Evolutionary conservation across 331 rosid species (phyloP).

Genomic region (Spiraea crenata): DNA sequence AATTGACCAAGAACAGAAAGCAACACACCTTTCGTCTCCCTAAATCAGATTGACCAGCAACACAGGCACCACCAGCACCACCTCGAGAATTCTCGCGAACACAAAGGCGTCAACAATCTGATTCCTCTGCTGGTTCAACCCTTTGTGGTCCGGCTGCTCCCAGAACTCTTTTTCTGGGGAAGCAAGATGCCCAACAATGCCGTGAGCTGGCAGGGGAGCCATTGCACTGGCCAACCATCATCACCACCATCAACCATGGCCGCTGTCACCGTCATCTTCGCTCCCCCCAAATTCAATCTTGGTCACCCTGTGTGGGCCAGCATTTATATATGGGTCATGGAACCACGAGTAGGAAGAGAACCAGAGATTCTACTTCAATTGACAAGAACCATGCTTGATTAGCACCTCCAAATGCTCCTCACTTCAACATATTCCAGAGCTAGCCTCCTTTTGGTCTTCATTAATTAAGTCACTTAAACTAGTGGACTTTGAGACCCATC

Average conservation of each 20-base stretch:
- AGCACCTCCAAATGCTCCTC: neutral
- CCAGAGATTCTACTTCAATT: neutral
- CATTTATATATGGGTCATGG: conserved; percentile 10
- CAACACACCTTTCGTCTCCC: conserved; percentile 56
- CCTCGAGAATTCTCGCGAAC: conserved; percentile 51
- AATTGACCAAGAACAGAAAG: neutral
- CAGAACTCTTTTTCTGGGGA: conserved; percentile 45
- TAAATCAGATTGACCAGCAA: conserved; percentile 53
- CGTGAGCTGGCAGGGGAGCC: conserved; percentile 46
- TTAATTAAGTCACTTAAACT: conserved; percentile 23
- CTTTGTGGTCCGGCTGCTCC: conserved; percentile 45
- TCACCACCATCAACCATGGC: neutral
- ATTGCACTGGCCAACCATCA: conserved; percentile 21
- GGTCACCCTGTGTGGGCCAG: neutral
- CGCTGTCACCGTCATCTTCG: too few species aligned
- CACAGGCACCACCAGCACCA: conserved; percentile 47
- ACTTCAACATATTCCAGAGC: conserved; percentile 16
- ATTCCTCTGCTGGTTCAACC: conserved; percentile 62
- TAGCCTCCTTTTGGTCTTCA: conserved; percentile 16
- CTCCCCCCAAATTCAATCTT: too few species aligned
- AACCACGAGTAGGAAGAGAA: neutral
- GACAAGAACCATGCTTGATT: neutral
- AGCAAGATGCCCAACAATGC: conserved; percentile 24
- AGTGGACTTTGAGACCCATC: conserved; percentile 31
- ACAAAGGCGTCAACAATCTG: conserved; percentile 61